A percentile compares a stretch with the other conserved stretches of the same genome.
phyloP scores from a whole-genome alignment of 192 early-diverging fungal genomes.

The Entrophospora sp. region DNA sequence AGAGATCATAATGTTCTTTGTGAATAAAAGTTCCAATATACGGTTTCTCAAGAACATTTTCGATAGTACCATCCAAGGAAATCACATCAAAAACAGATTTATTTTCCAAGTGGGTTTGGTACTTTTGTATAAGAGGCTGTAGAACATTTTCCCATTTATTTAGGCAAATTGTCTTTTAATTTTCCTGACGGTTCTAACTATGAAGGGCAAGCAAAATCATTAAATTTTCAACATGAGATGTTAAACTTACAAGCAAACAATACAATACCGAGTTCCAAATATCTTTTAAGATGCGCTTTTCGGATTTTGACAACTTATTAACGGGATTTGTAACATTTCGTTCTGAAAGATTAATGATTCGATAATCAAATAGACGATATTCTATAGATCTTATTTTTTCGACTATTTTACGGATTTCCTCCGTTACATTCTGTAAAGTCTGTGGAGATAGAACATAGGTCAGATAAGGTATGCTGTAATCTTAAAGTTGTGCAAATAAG shows the following conservation, averaged over 20 bases:
- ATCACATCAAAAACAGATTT: constrained; percentile 15
- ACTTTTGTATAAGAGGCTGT: constrained; percentile 16
- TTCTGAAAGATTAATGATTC: constrained; percentile 8
- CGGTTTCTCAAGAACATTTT: background rate
- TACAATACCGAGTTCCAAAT: constrained; percentile 15
- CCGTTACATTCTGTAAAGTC: background rate
- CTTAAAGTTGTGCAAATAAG: background rate
- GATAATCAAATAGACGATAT: constrained; percentile 4
- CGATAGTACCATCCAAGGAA: constrained; percentile 13
- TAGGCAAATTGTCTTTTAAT: constrained; percentile 10
- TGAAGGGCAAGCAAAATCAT: background rate
- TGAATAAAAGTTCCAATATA: constrained; percentile 12
- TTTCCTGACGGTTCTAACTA: background rate
- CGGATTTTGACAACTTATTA: constrained; percentile 5
- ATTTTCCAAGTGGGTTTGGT: constrained; percentile 15
- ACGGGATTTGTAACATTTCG: constrained; percentile 10
- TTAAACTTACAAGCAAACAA: constrained; percentile 12
- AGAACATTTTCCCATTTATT: constrained; percentile 16
- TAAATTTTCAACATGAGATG: background rate
- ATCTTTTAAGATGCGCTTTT: background rate
- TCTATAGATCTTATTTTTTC: constrained; percentile 12
- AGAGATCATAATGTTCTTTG: constrained; percentile 11
- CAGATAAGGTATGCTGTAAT: background rate
- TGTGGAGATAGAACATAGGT: background rate
- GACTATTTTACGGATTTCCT: background rate